Evolutionary conservation across 148 eudicot genomes (phyloP).

Genomic region (Diospyros kaki): DNA sequence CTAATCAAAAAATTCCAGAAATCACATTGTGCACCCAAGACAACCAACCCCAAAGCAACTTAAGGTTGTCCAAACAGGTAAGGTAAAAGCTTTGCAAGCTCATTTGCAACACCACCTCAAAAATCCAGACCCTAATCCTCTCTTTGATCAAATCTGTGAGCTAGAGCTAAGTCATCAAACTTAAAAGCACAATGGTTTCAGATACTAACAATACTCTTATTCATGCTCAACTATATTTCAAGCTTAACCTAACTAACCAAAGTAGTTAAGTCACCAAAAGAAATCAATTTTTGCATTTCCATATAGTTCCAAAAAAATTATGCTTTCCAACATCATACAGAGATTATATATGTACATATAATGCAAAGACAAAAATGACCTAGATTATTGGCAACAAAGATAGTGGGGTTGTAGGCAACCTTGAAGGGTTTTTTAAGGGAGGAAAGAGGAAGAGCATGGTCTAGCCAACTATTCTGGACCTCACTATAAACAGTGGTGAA

Average conservation of each 20-base stretch:
- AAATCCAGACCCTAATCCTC: conserved; percentile 8
- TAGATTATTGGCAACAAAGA: conserved; percentile 95
- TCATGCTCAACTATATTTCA: no score
- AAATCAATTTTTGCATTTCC: no score
- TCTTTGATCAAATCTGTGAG: not conserved
- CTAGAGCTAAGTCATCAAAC: not conserved
- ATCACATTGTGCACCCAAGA: conserved; percentile 78
- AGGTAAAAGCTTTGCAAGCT: conserved; percentile 88
- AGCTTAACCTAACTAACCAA: no score
- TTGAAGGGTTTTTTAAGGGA: conserved; percentile 50
- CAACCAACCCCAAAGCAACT: conserved; percentile 57
- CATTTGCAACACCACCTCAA: conserved; percentile 47
- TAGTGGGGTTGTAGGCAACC: conserved; percentile 70
- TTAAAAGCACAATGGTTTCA: not conserved
- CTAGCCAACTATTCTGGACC: conserved; percentile 83
- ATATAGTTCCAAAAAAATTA: no score
- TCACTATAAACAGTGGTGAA: conserved; percentile 70
- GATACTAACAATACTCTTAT: conserved; percentile 12
- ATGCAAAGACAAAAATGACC: conserved; percentile 28
- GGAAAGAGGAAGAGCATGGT: conserved; percentile 76
- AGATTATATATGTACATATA: no score
- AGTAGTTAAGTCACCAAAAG: no score
- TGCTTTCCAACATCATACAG: not conserved
- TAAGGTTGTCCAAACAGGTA: conserved; percentile 86
- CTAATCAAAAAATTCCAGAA: conserved; percentile 88